phyloP scores from a whole-genome alignment of 176 grass and related monocot species.

The Chloris gayana region DNA sequence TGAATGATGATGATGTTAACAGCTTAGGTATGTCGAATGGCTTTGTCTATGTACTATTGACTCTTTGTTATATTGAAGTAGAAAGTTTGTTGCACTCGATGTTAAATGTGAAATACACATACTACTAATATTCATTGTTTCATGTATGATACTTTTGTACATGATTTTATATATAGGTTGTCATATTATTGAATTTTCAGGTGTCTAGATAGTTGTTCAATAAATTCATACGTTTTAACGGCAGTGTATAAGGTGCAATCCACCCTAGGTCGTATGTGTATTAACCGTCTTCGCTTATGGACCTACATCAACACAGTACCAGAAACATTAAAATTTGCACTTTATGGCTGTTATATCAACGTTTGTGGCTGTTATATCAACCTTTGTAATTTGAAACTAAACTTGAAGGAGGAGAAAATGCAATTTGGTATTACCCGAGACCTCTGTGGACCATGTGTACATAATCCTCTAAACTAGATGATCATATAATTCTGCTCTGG shows the following conservation, averaged over 20 bases:
- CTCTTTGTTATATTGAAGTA: conserved; percentile 7
- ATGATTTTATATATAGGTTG: not conserved
- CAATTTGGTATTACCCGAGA: not conserved
- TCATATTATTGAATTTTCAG: not conserved
- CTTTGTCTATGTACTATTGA: not conserved
- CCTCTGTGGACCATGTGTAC: not conserved
- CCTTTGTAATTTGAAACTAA: not conserved
- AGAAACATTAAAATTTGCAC: not conserved
- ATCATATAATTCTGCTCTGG: not conserved
- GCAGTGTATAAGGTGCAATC: not conserved
- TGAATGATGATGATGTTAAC: conserved; percentile 50
- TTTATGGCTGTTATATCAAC: no score
- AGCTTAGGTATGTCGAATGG: conserved; percentile 33
- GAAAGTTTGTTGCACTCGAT: not conserved
- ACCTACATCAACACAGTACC: not conserved
- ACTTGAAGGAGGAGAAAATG: not conserved
- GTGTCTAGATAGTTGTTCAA: not conserved
- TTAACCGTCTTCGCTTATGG: not conserved
- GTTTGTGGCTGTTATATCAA: not conserved
- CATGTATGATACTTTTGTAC: not conserved
- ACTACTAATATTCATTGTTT: not conserved
- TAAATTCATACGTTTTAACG: not conserved
- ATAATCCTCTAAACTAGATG: not conserved
- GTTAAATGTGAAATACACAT: not conserved
- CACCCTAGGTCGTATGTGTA: not conserved